Base-by-base conservation (phyloP, 768 basidiomycete genomes). In the Rhodotorula babjevae region DNA sequence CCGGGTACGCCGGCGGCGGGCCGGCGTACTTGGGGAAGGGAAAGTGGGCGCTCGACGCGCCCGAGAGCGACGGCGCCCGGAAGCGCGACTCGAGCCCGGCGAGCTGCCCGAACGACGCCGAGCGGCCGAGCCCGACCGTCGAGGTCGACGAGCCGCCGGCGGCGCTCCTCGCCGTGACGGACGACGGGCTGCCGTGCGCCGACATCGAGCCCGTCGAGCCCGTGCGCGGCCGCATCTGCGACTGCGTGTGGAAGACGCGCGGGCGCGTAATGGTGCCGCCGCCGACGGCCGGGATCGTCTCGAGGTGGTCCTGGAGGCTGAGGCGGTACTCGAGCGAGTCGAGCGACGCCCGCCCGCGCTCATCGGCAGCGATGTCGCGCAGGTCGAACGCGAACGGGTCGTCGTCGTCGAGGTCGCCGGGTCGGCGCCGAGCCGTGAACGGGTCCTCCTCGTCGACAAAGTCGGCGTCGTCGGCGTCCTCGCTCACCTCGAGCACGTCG, bases 251-350 rank as follows among this genome's bases (percentile, higher is more conserved):
- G 74, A 87, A 87, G 46, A 94, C 85, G 11, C 93, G 84, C 1
- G 94, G 94, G 23, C 92, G 87, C 18, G 89, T 89, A 76, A 96
- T 86, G 1, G 86, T 88, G 0, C 93, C 93, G 23, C 93, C 93
- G 27, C 94, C 93, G 9, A 96, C 89, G 6, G 94, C 93, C 21
- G 93, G 92, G 49, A 93, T 87, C 2, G 90, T 89, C 79, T 95
- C 92, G 80, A 89, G 93, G 18, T 77, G 70, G 31, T 77, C 74
- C n/a, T 62, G 61, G 58, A 69, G 31, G 1, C 71, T 65, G 81
- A 53, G 82, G 27, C 72, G 71, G 80, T 66, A 85, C 14, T 76
- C 74, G 81, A 67, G 85, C 46, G 69, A 70, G 50, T 52, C 50
- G 50, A 52, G 50, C 50, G 50, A 52, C 23, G 23, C 23, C 4